Evolutionary conservation across 768 basidiomycete species (phyloP).

Genomic region (Tricholoma sp.): DNA sequence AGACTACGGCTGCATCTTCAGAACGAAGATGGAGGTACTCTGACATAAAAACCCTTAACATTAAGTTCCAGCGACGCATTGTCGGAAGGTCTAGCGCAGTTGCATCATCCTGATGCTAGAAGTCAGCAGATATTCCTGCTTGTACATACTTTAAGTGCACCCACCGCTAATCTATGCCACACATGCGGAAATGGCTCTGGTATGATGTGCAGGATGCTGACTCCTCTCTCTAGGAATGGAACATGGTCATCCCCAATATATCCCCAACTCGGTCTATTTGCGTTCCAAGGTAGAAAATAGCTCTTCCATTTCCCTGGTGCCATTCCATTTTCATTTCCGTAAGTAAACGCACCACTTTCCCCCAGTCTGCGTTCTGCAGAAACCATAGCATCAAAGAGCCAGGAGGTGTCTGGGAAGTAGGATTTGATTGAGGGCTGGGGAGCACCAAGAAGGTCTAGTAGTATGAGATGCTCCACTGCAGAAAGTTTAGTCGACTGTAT

Average conservation of each 20-base stretch:
- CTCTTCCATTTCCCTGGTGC: constrained; percentile 48
- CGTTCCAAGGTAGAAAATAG: constrained; percentile 59
- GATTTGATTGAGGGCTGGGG: constrained; percentile 69
- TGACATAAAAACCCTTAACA: constrained; percentile 81
- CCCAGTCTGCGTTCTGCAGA: constrained; percentile 71
- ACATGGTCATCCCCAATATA: constrained; percentile 91
- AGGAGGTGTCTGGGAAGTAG: constrained; percentile 84
- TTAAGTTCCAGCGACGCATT: constrained; percentile 84
- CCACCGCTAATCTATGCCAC: constrained; percentile 78
- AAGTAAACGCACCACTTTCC: constrained; percentile 55
- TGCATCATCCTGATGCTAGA: constrained; percentile 71
- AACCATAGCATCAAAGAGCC: constrained; percentile 81
- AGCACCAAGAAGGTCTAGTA: constrained; percentile 89
- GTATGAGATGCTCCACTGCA: constrained; percentile 84
- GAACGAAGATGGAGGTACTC: constrained; percentile 82
- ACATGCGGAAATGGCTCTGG: constrained; percentile 83
- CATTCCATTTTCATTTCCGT: constrained; percentile 39
- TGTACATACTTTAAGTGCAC: constrained; percentile 17
- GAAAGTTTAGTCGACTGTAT: constrained; percentile 60
- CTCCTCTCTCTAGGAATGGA: constrained; percentile 81
- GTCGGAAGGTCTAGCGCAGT: constrained; percentile 80
- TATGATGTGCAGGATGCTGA: constrained; percentile 87
- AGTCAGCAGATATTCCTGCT: not conserved
- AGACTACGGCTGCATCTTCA: constrained; percentile 26
- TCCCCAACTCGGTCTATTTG: constrained; percentile 35